phyloP scores from a whole-genome alignment of 2,329 filamentous ascomycete species.

The Fusarium neocosmosporiellum region DNA sequence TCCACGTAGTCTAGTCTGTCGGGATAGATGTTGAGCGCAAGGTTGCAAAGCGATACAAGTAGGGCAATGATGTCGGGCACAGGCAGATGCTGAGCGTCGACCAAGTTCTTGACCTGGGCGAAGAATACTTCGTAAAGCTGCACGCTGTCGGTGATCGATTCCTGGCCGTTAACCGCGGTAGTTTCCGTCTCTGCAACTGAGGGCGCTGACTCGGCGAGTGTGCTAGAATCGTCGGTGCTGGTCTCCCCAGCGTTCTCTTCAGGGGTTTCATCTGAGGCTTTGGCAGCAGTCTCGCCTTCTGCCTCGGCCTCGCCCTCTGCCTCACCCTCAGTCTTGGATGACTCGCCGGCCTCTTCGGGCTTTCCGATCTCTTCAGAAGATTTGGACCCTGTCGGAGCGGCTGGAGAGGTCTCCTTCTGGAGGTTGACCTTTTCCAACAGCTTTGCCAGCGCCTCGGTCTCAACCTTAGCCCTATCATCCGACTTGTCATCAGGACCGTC shows the following conservation, averaged over 20 bases:
- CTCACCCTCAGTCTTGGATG: slow-evolving; percentile 47
- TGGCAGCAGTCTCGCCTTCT: slow-evolving; percentile 29
- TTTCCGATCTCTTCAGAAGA: slow-evolving; percentile 39
- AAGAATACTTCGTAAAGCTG: slow-evolving; percentile 98
- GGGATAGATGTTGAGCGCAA: slow-evolving; percentile 96
- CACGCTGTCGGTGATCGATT: slow-evolving; percentile 70
- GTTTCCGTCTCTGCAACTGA: slow-evolving; percentile 60
- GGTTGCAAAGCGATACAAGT: slow-evolving; percentile 91
- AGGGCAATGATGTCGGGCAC: slow-evolving; percentile 96
- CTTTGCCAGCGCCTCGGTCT: slow-evolving; percentile 84
- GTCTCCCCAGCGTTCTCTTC: slow-evolving; percentile 27
- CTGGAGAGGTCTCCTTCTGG: slow-evolving; percentile 61
- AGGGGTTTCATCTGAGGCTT: slow-evolving; percentile 27
- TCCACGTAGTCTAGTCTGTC: slow-evolving; percentile 94
- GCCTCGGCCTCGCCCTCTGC: slow-evolving; percentile 23
- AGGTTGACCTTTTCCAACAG: slow-evolving; percentile 84
- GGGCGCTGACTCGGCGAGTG: slow-evolving; percentile 48
- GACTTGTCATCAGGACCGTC: slow-evolving; percentile 79
- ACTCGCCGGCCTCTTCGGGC: slow-evolving; percentile 44
- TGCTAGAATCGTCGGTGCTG: slow-evolving; percentile 47
- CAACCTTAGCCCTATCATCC: slow-evolving; percentile 77
- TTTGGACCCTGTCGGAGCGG: slow-evolving; percentile 32
- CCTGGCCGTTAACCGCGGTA: slow-evolving; percentile 60
- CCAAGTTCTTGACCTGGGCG: slow-evolving; percentile 91
- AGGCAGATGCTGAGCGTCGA: slow-evolving; percentile 88